Conservation (phyloP, 163 green algal species). For the Volvox carteri region DNA sequence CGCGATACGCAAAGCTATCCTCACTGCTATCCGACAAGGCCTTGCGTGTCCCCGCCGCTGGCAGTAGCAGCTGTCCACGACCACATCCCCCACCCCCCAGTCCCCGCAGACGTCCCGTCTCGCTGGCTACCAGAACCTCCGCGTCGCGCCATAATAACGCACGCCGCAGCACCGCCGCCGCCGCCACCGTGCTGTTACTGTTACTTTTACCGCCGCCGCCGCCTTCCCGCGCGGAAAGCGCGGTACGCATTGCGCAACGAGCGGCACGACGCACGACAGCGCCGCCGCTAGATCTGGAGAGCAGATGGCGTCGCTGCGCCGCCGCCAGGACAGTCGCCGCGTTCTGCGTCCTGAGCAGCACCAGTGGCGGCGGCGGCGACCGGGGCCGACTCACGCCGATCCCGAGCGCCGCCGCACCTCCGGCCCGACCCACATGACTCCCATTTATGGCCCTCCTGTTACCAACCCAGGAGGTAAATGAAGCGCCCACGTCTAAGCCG, state of each 20-base stretch:
- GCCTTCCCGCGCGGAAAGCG: no score
- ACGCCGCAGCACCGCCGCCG: background rate
- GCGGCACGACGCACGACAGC: no score
- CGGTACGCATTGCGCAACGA: no score
- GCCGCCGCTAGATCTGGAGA: no score
- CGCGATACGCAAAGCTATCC: background rate
- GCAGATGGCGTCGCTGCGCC: no score
- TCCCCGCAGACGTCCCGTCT: no score
- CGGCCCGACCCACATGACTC: no score
- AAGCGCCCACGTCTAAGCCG: background rate
- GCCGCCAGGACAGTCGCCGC: no score
- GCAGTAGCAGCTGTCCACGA: background rate
- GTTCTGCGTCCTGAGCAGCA: no score
- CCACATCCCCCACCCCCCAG: no score
- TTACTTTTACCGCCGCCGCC: background rate
- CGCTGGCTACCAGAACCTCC: background rate
- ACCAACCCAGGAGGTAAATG: background rate
- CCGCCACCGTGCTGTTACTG: background rate
- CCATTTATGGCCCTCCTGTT: background rate
- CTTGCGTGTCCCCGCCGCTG: background rate
- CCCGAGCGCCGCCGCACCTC: background rate
- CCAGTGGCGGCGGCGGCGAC: no score
- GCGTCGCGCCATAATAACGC: background rate
- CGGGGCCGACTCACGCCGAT: no score
- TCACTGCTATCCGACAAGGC: slow-evolving; percentile 22